These are phyloP conservation scores for Themeda triandra DNA, from an alignment of 176 grass and related monocot species.

Conservation along the genomic window DNA sequence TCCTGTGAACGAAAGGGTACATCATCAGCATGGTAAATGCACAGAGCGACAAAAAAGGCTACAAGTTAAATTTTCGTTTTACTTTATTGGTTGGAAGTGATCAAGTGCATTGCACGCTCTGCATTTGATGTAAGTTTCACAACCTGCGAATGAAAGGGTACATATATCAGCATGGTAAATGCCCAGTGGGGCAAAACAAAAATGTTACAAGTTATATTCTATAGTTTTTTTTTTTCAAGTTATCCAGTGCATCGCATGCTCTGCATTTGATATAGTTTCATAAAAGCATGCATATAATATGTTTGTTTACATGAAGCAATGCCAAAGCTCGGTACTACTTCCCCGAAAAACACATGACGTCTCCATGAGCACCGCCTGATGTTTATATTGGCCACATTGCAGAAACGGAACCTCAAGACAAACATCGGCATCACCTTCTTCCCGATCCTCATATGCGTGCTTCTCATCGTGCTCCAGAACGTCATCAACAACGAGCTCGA, in stretches of 20 bases:
- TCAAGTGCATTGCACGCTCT: background rate
- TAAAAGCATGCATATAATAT: background rate
- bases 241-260: no score
- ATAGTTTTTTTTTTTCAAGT: background rate
- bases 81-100: background rate
- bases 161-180: background rate
- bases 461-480: conserved; percentile 58
- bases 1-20: background rate
- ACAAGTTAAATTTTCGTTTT: background rate
- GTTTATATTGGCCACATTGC: background rate
- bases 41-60: background rate
- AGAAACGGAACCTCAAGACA: conserved; percentile 82
- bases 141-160: background rate
- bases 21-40: background rate
- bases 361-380: background rate
- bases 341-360: background rate
- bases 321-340: background rate
- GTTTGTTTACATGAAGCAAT: background rate
- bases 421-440: conserved; percentile 70
- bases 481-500: conserved; percentile 64
- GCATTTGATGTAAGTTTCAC: background rate
- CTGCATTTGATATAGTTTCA: background rate
- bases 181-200: background rate
- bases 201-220: background rate
- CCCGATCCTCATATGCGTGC: conserved; percentile 65